A percentile compares a stretch with the other conserved stretches of the same genome.
Evolutionary conservation across 108 stramenopile species (phyloP).

Genomic region (Pseudonitzschia multistriata): DNA sequence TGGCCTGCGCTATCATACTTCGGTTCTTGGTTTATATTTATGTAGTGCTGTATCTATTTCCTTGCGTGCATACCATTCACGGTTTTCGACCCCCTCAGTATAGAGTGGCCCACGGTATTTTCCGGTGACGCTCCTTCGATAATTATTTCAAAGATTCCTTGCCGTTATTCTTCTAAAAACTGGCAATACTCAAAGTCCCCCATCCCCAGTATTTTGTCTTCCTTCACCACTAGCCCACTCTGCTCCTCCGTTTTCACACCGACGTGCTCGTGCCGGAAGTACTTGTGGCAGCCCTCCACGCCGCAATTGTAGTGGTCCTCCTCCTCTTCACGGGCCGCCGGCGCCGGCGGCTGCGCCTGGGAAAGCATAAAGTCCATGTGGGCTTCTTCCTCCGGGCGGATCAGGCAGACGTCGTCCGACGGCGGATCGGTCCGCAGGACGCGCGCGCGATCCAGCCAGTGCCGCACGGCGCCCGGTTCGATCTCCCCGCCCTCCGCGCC

Average conservation of each 20-base stretch:
- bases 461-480: slow-evolving; percentile 47
- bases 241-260: slow-evolving; percentile 67
- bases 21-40: too few species aligned
- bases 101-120: too few species aligned
- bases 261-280: slow-evolving; percentile 78
- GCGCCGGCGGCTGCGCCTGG: too few species aligned
- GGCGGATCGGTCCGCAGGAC: slow-evolving; percentile 55
- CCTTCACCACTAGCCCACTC: slow-evolving; percentile 64
- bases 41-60: too few species aligned
- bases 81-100: too few species aligned
- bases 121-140: too few species aligned
- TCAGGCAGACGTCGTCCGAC: slow-evolving; percentile 55
- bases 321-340: slow-evolving; percentile 32
- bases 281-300: slow-evolving; percentile 60
- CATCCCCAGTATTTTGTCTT: slow-evolving; percentile 25
- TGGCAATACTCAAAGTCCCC: too few species aligned
- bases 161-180: too few species aligned
- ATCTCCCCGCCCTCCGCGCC: slow-evolving; percentile 23
- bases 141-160: too few species aligned
- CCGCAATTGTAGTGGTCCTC: slow-evolving; percentile 69
- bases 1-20: too few species aligned
- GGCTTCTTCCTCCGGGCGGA: slow-evolving; percentile 74
- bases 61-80: too few species aligned
- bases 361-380: slow-evolving; percentile 57
- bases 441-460: slow-evolving; percentile 68